A percentile compares a stretch with the other conserved stretches of the same genome.
phyloP scores from a whole-genome alignment of 2,329 filamentous ascomycete species.

The Scedosporium dehoogii region DNA sequence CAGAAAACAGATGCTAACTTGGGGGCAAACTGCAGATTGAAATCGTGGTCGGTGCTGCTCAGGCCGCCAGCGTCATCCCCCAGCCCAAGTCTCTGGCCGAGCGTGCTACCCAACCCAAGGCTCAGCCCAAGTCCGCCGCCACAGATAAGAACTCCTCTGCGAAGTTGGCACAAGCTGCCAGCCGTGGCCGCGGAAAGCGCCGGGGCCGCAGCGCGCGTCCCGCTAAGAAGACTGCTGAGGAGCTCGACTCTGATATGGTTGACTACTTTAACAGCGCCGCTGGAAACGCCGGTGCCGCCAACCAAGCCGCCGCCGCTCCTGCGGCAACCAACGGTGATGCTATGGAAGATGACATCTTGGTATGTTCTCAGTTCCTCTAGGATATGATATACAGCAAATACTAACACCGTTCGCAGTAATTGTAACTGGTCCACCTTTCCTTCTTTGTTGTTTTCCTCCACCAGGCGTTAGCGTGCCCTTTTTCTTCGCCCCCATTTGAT shows the following conservation, averaged over 20 bases:
- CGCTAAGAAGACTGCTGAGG: conserved; percentile 82
- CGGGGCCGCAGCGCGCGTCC: conserved; percentile 48
- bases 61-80: conserved; percentile 57
- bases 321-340: conserved; percentile 42
- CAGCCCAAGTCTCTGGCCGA: conserved; percentile 66
- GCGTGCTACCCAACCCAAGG: conserved; percentile 66
- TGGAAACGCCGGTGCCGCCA: conserved; percentile 34
- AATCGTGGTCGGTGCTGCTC: conserved; percentile 72
- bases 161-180: conserved; percentile 36
- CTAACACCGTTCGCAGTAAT: neutral
- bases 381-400: neutral
- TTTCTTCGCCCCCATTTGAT: neutral
- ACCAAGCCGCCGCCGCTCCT: conserved; percentile 35
- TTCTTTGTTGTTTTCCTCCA: conserved; percentile 1
- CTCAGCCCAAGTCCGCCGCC: conserved; percentile 74
- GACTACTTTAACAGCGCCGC: conserved; percentile 70
- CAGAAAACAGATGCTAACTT: neutral
- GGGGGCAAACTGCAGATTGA: conserved; percentile 54
- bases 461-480: conserved; percentile 7
- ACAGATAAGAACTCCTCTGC: conserved; percentile 54
- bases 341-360: conserved; percentile 58
- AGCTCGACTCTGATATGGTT: conserved; percentile 94
- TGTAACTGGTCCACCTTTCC: neutral
- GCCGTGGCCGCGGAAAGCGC: conserved; percentile 35
- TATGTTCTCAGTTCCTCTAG: neutral